These are phyloP conservation scores for Emergomyces orientalis DNA, from an alignment of 2,329 filamentous ascomycete species.

Conservation along the genomic window DNA sequence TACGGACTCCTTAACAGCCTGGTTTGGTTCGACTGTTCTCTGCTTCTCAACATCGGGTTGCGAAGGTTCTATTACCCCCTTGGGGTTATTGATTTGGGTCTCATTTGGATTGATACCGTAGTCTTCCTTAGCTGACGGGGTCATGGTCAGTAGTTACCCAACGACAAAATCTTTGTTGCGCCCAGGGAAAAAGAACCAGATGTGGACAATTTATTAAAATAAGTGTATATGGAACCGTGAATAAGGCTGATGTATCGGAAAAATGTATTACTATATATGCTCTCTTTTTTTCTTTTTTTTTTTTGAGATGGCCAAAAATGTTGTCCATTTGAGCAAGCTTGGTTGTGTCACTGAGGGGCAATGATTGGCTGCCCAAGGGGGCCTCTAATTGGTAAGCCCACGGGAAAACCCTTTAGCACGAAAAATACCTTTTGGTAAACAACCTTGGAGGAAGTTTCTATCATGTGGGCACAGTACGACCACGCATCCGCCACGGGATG, in stretches of 20 bases:
- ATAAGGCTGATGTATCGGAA: background rate
- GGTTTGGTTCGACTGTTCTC: background rate
- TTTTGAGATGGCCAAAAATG: background rate
- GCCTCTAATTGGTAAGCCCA: too few relatives aligned
- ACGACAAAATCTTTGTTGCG: background rate
- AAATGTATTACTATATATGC: background rate
- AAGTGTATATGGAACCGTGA: background rate
- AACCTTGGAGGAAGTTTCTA: too few relatives aligned
- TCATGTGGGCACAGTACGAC: too few relatives aligned
- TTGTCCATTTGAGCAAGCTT: background rate
- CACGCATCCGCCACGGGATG: background rate
- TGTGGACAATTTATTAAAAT: background rate
- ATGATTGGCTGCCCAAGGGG: background rate
- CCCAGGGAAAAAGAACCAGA: background rate
- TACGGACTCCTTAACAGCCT: constrained; percentile 16
- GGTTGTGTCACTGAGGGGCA: background rate
- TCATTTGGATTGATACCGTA: background rate
- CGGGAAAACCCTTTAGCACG: too few relatives aligned
- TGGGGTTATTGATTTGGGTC: background rate
- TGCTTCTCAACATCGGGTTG: constrained; percentile 3
- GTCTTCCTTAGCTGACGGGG: background rate
- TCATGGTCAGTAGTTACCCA: background rate
- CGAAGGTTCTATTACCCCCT: background rate
- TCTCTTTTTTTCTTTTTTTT: background rate
- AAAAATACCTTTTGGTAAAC: too few relatives aligned